A percentile compares a stretch with the other conserved stretches of the same genome.
phyloP scores from a whole-genome alignment of 176 grass and related monocot genomes.

The Triticum aestivum region DNA sequence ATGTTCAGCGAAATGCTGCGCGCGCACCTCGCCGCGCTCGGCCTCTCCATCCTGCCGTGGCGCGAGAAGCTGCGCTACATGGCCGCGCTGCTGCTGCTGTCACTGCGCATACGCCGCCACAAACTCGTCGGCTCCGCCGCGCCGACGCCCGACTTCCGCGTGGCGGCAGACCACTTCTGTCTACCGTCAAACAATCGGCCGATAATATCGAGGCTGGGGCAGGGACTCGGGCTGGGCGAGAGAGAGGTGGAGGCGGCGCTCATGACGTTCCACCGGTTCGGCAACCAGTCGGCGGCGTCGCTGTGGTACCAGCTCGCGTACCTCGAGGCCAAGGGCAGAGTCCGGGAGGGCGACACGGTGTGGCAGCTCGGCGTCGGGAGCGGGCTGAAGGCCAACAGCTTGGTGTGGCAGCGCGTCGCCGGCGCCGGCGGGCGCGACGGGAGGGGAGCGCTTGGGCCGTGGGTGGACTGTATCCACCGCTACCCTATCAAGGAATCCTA shows the following conservation, averaged over 20 bases:
- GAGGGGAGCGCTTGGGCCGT: no score
- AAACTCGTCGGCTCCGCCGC: no score
- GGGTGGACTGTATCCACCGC: no score
- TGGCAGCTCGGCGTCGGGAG: slow-evolving; percentile 58
- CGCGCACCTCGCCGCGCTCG: no score
- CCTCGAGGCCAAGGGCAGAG: slow-evolving; percentile 50
- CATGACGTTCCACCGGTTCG: slow-evolving; percentile 65
- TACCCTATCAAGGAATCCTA: no score
- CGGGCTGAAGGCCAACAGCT: slow-evolving; percentile 56
- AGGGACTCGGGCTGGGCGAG: slow-evolving; percentile 51
- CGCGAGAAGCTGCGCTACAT: no score
- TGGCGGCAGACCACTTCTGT: slow-evolving; percentile 60
- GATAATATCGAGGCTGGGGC: slow-evolving; percentile 50
- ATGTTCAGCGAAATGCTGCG: no score
- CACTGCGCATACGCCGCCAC: no score
- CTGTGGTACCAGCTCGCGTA: slow-evolving; percentile 23
- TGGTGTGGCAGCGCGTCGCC: slow-evolving; percentile 44
- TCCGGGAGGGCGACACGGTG: slow-evolving; percentile 40
- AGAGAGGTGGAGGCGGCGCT: slow-evolving; percentile 57
- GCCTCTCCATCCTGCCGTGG: no score
- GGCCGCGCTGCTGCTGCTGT: no score
- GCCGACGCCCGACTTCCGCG: slow-evolving; percentile 23
- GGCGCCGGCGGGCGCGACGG: no score
- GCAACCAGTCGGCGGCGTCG: slow-evolving; percentile 78
- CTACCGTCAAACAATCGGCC: slow-evolving; percentile 36